Conservation (phyloP, 345 rosid genomes). For the Streptanthus diversifolius region DNA sequence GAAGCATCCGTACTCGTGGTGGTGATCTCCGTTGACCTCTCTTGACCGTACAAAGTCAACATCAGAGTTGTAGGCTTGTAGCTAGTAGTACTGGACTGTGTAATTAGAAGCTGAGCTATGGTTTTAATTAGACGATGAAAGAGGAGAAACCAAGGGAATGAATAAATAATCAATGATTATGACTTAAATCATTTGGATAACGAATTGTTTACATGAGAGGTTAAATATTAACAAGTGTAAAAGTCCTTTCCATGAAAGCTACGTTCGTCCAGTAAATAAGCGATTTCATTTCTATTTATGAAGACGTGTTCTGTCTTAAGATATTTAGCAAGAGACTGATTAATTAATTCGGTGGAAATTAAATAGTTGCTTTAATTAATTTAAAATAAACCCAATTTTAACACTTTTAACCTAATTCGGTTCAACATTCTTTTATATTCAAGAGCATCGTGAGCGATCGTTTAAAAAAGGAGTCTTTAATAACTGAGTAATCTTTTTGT, state of each 20-base stretch:
- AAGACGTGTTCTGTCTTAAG: constrained; percentile 7
- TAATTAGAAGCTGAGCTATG: constrained; percentile 6
- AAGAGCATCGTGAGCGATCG: neutral
- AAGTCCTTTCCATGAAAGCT: constrained; percentile 11
- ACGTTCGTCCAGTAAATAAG: constrained; percentile 24
- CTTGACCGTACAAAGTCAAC: constrained; percentile 30
- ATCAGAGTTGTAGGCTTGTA: constrained; percentile 1
- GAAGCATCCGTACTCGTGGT: constrained; percentile 9
- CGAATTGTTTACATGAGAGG: constrained; percentile 10
- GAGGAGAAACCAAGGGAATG: neutral
- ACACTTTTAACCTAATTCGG: constrained; percentile 4
- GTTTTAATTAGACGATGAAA: constrained; percentile 12
- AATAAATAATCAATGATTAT: constrained; percentile 25
- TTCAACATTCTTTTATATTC: neutral
- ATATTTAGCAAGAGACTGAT: constrained; percentile 5
- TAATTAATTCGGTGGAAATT: neutral
- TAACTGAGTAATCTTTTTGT: neutral
- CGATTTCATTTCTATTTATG: neutral
- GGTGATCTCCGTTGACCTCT: constrained; percentile 14
- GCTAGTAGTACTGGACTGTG: constrained; percentile 1
- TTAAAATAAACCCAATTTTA: neutral
- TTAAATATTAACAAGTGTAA: constrained; percentile 3
- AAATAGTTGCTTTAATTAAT: neutral
- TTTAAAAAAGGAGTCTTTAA: neutral
- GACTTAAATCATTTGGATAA: constrained; percentile 2